These are phyloP conservation scores for Neohortaea acidophila DNA, from an alignment of 495 filamentous ascomycete genomes.

Conservation along the genomic window DNA sequence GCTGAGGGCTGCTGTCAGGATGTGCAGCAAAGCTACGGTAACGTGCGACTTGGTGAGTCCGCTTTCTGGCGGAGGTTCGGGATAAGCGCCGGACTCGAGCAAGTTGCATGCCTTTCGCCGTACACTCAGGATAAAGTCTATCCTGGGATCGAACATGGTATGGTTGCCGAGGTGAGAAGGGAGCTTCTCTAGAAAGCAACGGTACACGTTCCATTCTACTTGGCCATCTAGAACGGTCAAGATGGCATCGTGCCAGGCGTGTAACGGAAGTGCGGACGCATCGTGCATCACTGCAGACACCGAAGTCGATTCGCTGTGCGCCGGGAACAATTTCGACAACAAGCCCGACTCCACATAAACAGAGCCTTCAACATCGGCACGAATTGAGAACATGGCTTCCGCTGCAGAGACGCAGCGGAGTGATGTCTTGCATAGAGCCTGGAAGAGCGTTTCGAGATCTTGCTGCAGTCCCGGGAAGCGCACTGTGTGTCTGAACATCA, in stretches of 20 bases:
- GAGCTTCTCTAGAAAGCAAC: conserved; percentile 75
- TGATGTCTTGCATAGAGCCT: conserved; percentile 37
- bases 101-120: conserved; percentile 67
- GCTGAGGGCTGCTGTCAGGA: conserved; percentile 66
- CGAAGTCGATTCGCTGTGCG: too few species aligned
- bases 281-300: conserved; percentile 30
- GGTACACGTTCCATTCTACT: conserved; percentile 87
- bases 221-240: conserved; percentile 49
- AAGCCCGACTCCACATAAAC: conserved; percentile 41
- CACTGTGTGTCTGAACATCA: conserved; percentile 2
- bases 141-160: conserved; percentile 58
- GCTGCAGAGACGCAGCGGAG: conserved; percentile 35
- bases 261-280: conserved; percentile 24
- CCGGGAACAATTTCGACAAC: too few species aligned
- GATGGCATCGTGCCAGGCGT: conserved; percentile 7
- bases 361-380: conserved; percentile 26
- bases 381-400: conserved; percentile 42
- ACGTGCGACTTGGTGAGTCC: conserved; percentile 79
- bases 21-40: conserved; percentile 71
- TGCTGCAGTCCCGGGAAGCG: neutral
- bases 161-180: conserved; percentile 79
- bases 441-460: conserved; percentile 1
- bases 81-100: conserved; percentile 55
- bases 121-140: conserved; percentile 59
- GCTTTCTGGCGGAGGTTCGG: conserved; percentile 55